These are phyloP conservation scores for Sanghuangporus weigelae DNA, from an alignment of 1,284 basidiomycete species.

Conservation along the genomic window DNA sequence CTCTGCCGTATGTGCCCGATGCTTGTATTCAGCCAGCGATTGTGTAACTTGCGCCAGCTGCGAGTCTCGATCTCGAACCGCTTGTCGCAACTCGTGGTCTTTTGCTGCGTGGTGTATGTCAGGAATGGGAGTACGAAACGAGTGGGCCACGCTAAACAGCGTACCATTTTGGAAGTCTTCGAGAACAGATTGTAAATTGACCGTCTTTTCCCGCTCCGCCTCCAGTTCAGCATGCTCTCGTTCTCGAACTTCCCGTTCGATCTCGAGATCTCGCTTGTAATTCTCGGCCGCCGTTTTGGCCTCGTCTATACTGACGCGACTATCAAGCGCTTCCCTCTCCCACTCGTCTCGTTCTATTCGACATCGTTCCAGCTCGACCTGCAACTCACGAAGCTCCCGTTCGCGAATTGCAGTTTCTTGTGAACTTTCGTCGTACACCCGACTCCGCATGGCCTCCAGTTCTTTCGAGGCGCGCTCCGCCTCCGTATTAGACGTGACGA, in stretches of 20 bases:
- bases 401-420: conserved; percentile 76
- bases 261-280: conserved; percentile 61
- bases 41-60: conserved; percentile 69
- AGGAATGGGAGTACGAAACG: conserved; percentile 8
- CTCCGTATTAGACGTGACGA: conserved; percentile 71
- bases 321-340: conserved; percentile 74
- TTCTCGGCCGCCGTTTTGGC: conserved; percentile 49
- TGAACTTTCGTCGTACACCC: conserved; percentile 53
- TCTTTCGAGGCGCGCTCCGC: conserved; percentile 63
- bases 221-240: conserved; percentile 53
- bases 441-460: conserved; percentile 60
- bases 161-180: conserved; percentile 91
- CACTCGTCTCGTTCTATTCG: conserved; percentile 85
- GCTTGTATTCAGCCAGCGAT: conserved; percentile 80
- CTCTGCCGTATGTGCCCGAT: conserved; percentile 83
- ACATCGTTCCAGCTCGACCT: conserved; percentile 80
- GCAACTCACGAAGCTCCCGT: conserved; percentile 72
- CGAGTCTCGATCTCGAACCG: conserved; percentile 76
- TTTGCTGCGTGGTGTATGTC: conserved; percentile 43
- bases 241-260: conserved; percentile 53
- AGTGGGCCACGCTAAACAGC: conserved; percentile 24
- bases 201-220: conserved; percentile 69
- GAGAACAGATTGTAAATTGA: conserved; percentile 87
- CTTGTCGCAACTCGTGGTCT: conserved; percentile 72
- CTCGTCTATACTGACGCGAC: conserved; percentile 70